Evolutionary conservation across 78 protist genomes (phyloP), one percentile per base, ranked within the genome.

Genomic region (Protostelium mycophagum): DNA sequence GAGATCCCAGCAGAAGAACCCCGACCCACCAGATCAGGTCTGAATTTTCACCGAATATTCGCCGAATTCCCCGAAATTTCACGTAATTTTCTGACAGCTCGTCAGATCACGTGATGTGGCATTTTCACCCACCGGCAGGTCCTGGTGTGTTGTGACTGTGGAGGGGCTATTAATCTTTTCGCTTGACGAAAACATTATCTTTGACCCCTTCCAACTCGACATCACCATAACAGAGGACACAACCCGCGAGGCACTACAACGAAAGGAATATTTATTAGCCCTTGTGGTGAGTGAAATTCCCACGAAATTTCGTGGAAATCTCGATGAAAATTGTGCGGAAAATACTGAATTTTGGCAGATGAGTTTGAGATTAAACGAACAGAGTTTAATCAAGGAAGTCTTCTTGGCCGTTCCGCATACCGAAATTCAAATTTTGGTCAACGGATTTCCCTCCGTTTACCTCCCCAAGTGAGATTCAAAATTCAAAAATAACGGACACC

Each of bases 91-190:
- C n/a, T n/a, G n/a, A n/a, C 16, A 85, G 86, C 28, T 91, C 0
- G n/a, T n/a, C 73, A 90, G 95, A 83, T 31, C 87, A 5, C 38
- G 28, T 29, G 91, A 37, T n/a, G 90, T 97, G 28, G 36, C 83
- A 25, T 88, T 95, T 1, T 34, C 97, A 0, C 97, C 98, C n/a
- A 93, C 96, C 25, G 99, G 99, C 63, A 88, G 95, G 29, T 87
- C 95, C 1, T 97, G 90, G 92, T 95, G 95, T 5, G 96, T 94
- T 0, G 94, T 96, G 25, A 92, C 97, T 29, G 95, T 97, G 0
- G 97, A 95, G 83, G 99, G 99, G 16, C 95, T 98, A 0, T 88
- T 97, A 38, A 38, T 97, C 36, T 98, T 84, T 86, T 93, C 98
- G 28, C 93, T 97, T 34, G 98, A 98, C 86, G 97, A 95, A 0